phyloP scores from a whole-genome alignment of 2,329 filamentous ascomycete genomes.

The Stachybotrys chartarum region DNA sequence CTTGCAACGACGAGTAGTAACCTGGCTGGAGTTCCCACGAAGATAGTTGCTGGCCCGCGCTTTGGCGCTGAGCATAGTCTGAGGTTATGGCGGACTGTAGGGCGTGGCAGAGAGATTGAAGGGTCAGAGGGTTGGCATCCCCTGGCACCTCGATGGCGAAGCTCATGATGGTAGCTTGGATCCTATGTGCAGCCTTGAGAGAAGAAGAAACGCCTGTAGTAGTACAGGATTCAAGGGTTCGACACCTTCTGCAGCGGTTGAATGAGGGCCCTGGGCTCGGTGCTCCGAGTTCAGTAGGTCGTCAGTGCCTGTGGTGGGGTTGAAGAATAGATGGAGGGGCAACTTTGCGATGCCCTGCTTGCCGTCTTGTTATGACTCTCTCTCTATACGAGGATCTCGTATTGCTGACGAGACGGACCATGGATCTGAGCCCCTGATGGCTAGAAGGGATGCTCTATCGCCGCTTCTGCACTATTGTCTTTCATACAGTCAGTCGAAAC shows the following conservation, averaged over 20 bases:
- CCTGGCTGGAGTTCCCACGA: constrained; percentile 62
- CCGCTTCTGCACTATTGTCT: too few species aligned
- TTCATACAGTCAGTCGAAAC: too few species aligned
- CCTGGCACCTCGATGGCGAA: constrained; percentile 73
- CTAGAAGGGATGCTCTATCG: too few species aligned
- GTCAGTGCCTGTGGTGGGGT: background rate
- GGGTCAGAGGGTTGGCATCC: constrained; percentile 66
- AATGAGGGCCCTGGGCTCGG: too few species aligned
- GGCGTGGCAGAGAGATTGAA: constrained; percentile 56
- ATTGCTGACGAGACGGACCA: background rate
- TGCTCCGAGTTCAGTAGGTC: background rate
- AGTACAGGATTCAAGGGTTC: constrained; percentile 4
- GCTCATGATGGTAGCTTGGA: constrained; percentile 43
- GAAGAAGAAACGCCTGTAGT: constrained; percentile 5
- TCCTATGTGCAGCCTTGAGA: constrained; percentile 5
- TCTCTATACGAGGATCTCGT: background rate
- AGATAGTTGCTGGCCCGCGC: constrained; percentile 62
- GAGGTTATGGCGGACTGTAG: constrained; percentile 58
- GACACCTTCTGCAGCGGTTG: background rate
- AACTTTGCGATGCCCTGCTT: background rate
- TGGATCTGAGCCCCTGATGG: background rate
- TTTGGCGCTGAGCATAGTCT: constrained; percentile 56
- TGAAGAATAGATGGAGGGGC: background rate
- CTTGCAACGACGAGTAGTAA: constrained; percentile 65
- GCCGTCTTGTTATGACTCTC: background rate